Conservation (phyloP, 1,139 yeast genomes). For the Taphrina betulina region DNA sequence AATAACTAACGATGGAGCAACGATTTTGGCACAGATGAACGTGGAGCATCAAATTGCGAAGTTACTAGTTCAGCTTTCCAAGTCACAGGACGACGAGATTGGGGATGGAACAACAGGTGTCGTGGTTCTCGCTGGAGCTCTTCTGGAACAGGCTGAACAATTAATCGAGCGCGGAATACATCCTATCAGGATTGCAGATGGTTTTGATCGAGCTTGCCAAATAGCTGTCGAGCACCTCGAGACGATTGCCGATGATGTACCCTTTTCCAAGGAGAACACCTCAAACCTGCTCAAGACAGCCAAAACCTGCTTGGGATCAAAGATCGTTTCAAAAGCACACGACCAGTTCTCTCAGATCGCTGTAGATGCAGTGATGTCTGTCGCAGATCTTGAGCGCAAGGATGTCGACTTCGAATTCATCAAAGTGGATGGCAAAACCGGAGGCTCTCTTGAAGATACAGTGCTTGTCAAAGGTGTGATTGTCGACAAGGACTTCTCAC, state of each 20-base stretch:
- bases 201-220: constrained; percentile 95
- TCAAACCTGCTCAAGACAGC: constrained; percentile 74
- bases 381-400: constrained; percentile 85
- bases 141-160: constrained; percentile 90
- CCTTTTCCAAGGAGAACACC: constrained; percentile 44
- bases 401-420: constrained; percentile 97
- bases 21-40: constrained; percentile 93
- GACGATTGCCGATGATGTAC: constrained; percentile 63
- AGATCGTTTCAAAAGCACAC: constrained; percentile 90
- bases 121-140: constrained; percentile 91
- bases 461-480: constrained; percentile 84
- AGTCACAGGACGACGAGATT: constrained; percentile 96
- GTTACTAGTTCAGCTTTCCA: constrained; percentile 86
- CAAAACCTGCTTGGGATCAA: constrained; percentile 89
- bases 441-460: constrained; percentile 88
- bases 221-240: constrained; percentile 80
- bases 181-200: constrained; percentile 94
- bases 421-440: constrained; percentile 92
- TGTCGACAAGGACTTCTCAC: constrained; percentile 93
- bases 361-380: constrained; percentile 90
- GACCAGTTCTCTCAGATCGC: constrained; percentile 96
- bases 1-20: constrained; percentile 97
- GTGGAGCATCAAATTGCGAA: constrained; percentile 95
- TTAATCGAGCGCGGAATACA: constrained; percentile 95
- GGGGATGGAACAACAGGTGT: constrained; percentile 99